Percentiles rank a stretch among this genome's conserved stretches.
Conservation (phyloP, 495 filamentous ascomycete species). For the Aspergillus ostianus region DNA sequence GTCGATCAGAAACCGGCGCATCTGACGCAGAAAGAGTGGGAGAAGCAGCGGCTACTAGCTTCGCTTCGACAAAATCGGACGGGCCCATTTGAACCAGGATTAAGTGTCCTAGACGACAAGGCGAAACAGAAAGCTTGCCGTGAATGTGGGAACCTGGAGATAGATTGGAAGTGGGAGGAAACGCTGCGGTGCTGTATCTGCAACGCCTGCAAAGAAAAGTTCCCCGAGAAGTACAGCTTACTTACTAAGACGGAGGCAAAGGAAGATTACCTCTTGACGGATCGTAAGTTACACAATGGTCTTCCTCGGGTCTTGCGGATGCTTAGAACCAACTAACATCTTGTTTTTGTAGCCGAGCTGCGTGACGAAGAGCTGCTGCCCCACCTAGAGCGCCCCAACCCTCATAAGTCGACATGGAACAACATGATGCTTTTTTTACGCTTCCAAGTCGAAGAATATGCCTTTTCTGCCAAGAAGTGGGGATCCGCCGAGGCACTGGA, state of each 20-base stretch:
- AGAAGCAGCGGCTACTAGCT: slow-evolving; percentile 68
- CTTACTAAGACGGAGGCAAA: slow-evolving; percentile 94
- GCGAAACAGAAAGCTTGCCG: slow-evolving; percentile 69
- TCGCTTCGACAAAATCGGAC: slow-evolving; percentile 68
- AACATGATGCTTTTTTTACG: slow-evolving; percentile 97
- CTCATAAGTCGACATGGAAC: slow-evolving; percentile 93
- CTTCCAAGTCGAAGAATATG: slow-evolving; percentile 92
- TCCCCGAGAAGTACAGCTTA: slow-evolving; percentile 86
- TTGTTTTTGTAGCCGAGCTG: slow-evolving; percentile 64
- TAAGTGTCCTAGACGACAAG: slow-evolving; percentile 65
- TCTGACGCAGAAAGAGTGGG: slow-evolving; percentile 95
- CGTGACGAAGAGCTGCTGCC: slow-evolving; percentile 83
- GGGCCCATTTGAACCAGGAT: slow-evolving; percentile 82
- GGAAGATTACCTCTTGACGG: slow-evolving; percentile 93
- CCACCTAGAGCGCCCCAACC: slow-evolving; percentile 85
- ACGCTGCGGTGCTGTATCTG: slow-evolving; percentile 71
- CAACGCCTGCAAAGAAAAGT: slow-evolving; percentile 77
- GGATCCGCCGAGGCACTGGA: slow-evolving; percentile 81
- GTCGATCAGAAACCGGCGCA: slow-evolving; percentile 72
- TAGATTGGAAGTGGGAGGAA: slow-evolving; percentile 94
- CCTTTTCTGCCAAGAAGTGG: slow-evolving; percentile 79
- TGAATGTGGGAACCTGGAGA: slow-evolving; percentile 80
- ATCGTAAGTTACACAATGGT: slow-evolving; percentile 57
- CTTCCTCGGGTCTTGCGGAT: not conserved
- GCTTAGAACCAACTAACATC: not conserved